phyloP scores from a whole-genome alignment of 2,329 filamentous ascomycete species.

The Cordyceps javanica region DNA sequence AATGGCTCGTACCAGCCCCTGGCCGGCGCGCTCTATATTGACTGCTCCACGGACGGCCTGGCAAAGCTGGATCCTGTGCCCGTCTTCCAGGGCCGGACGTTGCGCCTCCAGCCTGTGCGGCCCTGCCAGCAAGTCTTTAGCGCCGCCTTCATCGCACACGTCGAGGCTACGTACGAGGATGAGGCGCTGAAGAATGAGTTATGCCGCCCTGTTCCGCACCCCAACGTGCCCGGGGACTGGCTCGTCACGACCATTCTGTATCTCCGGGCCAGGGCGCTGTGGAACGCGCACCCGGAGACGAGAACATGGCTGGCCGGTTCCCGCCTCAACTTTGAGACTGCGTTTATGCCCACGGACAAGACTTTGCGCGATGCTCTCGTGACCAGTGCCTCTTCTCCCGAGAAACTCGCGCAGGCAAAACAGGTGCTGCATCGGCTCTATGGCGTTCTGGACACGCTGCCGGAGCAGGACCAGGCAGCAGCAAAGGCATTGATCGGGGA shows the following conservation, averaged over 20 bases:
- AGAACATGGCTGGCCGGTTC: background rate
- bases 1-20: background rate
- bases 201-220: background rate
- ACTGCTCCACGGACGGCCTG: conserved; percentile 7
- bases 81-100: conserved; percentile 4
- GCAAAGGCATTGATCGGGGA: conserved; percentile 1
- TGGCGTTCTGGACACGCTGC: background rate
- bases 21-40: background rate
- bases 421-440: background rate
- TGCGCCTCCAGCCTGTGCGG: conserved; percentile 4
- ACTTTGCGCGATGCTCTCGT: background rate
- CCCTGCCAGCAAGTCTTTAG: conserved; percentile 3
- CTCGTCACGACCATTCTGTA: background rate
- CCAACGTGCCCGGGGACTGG: background rate
- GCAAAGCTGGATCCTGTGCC: background rate
- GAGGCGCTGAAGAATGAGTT: background rate
- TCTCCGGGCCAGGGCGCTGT: background rate
- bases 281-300: background rate
- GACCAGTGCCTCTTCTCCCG: background rate
- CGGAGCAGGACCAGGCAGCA: background rate
- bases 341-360: background rate
- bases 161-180: background rate
- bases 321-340: background rate
- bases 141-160: conserved; percentile 7
- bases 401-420: background rate